These are phyloP conservation scores for Lippia alba DNA, from an alignment of 305 asterid species.

Conservation along the genomic window DNA sequence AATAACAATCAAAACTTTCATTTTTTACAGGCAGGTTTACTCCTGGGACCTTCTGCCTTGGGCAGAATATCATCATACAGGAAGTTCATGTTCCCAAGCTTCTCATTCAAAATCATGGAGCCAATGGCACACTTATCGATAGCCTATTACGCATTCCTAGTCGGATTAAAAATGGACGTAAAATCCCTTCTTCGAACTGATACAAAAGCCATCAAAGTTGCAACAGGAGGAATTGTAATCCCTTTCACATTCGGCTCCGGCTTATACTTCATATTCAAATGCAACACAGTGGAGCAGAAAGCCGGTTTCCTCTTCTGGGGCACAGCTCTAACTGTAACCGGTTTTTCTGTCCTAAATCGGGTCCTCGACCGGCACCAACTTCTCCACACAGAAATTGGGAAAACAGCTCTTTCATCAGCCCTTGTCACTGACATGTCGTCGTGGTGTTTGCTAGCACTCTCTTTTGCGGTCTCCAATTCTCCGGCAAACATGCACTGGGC, in stretches of 20 bases:
- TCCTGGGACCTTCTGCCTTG: slow-evolving; percentile 74
- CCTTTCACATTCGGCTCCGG: slow-evolving; percentile 63
- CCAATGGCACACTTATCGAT: slow-evolving; percentile 87
- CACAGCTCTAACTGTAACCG: slow-evolving; percentile 66
- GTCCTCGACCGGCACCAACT: slow-evolving; percentile 72
- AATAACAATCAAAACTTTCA: no score
- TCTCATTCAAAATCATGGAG: slow-evolving; percentile 66
- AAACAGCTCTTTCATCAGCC: slow-evolving; percentile 64
- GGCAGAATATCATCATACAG: slow-evolving; percentile 52
- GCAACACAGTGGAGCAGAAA: background rate
- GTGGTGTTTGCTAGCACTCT: slow-evolving; percentile 70
- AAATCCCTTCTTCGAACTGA: slow-evolving; percentile 57
- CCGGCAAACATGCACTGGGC: slow-evolving; percentile 41
- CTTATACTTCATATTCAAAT: slow-evolving; percentile 45
- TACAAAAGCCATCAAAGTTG: slow-evolving; percentile 56
- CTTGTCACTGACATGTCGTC: slow-evolving; percentile 57
- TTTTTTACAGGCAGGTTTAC: slow-evolving; percentile 63
- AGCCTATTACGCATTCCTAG: slow-evolving; percentile 69
- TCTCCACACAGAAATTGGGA: slow-evolving; percentile 76
- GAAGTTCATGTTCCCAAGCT: slow-evolving; percentile 62
- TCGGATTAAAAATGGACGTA: slow-evolving; percentile 76
- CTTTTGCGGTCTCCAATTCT: slow-evolving; percentile 48
- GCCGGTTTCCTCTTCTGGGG: slow-evolving; percentile 80
- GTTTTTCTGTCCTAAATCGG: slow-evolving; percentile 58
- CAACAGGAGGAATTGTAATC: slow-evolving; percentile 58